Conservation (phyloP, 257 asterid species). For the Nicotiana knightiana region DNA sequence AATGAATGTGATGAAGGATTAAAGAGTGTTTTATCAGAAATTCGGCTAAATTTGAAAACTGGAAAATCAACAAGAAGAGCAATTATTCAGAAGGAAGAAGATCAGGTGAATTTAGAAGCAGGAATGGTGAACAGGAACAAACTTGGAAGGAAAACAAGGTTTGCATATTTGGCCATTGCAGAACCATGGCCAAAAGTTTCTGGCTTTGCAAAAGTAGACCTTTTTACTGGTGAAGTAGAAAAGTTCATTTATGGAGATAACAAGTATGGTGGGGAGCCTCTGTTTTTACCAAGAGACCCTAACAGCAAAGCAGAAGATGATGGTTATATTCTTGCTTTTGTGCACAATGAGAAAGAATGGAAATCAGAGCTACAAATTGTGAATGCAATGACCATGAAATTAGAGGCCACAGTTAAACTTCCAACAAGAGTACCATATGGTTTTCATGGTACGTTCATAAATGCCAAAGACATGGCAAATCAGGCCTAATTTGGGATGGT, state of each 20-base stretch:
- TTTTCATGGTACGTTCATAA: conserved; percentile 84
- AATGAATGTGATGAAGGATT: conserved; percentile 83
- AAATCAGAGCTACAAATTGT: conserved; percentile 76
- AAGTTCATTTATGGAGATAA: conserved; percentile 71
- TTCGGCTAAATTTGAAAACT: conserved; percentile 64
- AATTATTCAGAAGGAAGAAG: conserved; percentile 37
- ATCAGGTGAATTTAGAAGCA: conserved; percentile 85
- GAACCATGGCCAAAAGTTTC: conserved; percentile 99
- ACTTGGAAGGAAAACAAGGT: conserved; percentile 78
- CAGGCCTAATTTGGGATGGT: conserved; percentile 37
- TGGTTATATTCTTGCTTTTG: conserved; percentile 74
- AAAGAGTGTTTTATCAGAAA: conserved; percentile 80
- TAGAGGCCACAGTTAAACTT: conserved; percentile 65
- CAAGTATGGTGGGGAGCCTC: conserved; percentile 92
- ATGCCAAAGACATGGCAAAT: conserved; percentile 47
- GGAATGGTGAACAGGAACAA: conserved; percentile 93
- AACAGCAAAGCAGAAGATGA: conserved; percentile 51
- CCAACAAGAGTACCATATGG: conserved; percentile 96
- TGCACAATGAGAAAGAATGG: conserved; percentile 68
- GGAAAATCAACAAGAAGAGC: conserved; percentile 63
- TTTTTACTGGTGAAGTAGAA: conserved; percentile 57
- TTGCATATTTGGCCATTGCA: conserved; percentile 78
- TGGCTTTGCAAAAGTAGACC: conserved; percentile 88
- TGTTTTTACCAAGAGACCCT: conserved; percentile 58
- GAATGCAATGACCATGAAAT: conserved; percentile 52